These are phyloP conservation scores for Pseudoturritis turrita DNA, from an alignment of 345 rosid species.

Conservation along the genomic window DNA sequence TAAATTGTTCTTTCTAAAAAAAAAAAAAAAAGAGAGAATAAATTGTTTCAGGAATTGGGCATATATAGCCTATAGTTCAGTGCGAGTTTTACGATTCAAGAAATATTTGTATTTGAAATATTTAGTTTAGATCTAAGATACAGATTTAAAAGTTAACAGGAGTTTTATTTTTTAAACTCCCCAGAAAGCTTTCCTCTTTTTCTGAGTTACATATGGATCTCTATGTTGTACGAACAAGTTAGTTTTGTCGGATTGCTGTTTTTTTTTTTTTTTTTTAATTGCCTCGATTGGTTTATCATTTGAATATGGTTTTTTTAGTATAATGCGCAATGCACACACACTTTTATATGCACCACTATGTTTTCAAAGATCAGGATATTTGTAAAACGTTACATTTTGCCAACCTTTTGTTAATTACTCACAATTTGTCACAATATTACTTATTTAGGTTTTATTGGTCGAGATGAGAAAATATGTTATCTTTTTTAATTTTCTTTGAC, in stretches of 20 bases:
- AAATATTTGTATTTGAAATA: background rate
- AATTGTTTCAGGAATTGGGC: background rate
- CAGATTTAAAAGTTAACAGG: no score
- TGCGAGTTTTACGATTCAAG: background rate
- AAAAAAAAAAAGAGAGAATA: no score
- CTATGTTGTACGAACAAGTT: slow-evolving; percentile 9
- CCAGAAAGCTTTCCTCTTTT: background rate
- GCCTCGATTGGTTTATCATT: no score
- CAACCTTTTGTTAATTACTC: no score
- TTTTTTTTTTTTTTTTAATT: background rate
- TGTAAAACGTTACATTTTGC: background rate
- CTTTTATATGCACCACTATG: background rate
- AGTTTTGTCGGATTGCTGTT: background rate
- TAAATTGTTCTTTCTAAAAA: no score
- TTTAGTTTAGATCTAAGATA: background rate
- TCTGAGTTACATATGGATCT: background rate
- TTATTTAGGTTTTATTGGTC: background rate
- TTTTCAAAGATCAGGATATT: background rate
- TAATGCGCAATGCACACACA: no score
- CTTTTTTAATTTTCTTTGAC: no score
- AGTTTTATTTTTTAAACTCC: no score
- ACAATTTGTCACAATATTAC: background rate
- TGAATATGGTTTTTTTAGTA: no score
- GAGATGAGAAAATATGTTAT: background rate
- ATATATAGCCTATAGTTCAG: background rate